Conservation (phyloP, 805 yeast genomes). For the Wickerhamiella cacticola region DNA sequence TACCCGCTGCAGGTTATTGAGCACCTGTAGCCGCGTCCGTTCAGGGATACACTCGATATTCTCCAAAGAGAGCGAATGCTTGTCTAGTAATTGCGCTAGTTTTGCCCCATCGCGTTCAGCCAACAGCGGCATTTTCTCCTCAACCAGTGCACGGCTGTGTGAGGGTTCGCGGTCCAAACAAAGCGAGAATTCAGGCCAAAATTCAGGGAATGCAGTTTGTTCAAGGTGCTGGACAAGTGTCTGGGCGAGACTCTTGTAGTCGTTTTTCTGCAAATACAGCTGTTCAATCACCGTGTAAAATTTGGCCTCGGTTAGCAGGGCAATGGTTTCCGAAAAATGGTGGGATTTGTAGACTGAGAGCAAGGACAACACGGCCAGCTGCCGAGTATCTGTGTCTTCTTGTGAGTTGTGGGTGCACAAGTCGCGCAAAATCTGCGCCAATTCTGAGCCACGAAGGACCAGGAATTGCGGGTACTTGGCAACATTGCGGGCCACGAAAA, state of each 20-base stretch:
- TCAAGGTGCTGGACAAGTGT: not conserved
- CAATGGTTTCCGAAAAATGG: conserved; percentile 38
- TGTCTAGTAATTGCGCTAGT: conserved; percentile 6
- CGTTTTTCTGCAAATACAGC: conserved; percentile 33
- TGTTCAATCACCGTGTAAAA: conserved; percentile 49
- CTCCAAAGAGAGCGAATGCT: conserved; percentile 2
- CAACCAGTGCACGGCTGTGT: not conserved
- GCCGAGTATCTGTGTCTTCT: conserved; percentile 44
- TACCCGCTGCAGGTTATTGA: conserved; percentile 8
- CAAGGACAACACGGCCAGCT: conserved; percentile 62
- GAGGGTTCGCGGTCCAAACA: not conserved
- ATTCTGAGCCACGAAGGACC: conserved; percentile 48
- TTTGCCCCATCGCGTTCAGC: not conserved
- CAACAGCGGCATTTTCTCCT: not conserved
- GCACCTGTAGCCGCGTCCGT: not conserved
- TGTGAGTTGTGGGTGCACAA: conserved; percentile 33
- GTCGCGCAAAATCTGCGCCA: conserved; percentile 38
- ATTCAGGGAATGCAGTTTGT: not conserved
- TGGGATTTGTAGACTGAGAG: conserved; percentile 54
- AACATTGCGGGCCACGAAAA: conserved; percentile 67
- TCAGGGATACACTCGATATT: conserved; percentile 4
- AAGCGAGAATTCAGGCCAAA: not conserved
- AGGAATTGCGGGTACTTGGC: conserved; percentile 81
- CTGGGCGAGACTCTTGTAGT: conserved; percentile 13
- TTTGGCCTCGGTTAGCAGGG: conserved; percentile 41